These are phyloP conservation scores for Lipomyces sp. DNA, from an alignment of 805 yeast species.

Conservation along the genomic window DNA sequence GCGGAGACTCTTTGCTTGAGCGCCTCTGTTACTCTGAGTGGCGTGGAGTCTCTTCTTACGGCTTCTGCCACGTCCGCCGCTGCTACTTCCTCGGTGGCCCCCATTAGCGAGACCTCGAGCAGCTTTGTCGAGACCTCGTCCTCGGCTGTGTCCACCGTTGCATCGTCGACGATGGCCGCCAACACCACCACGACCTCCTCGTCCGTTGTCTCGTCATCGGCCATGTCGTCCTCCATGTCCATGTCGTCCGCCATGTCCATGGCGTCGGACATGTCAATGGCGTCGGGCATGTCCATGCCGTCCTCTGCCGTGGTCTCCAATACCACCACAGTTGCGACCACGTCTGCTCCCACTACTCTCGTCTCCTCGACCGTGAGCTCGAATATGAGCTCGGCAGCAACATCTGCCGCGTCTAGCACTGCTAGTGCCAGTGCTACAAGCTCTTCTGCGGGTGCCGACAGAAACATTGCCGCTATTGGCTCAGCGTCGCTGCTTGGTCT, in stretches of 20 bases:
- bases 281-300: background rate
- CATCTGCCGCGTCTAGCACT: slow-evolving; percentile 4
- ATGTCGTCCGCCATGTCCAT: background rate
- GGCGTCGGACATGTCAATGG: background rate
- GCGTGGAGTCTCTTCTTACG: slow-evolving; percentile 12
- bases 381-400: background rate
- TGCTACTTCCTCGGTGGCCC: slow-evolving; percentile 2
- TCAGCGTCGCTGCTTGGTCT: slow-evolving; percentile 1
- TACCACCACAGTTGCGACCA: background rate
- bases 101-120: no score
- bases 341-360: background rate
- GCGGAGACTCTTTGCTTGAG: slow-evolving; percentile 22
- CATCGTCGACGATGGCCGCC: slow-evolving; percentile 1
- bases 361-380: slow-evolving; percentile 2
- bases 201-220: background rate
- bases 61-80: slow-evolving; percentile 7
- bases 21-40: slow-evolving; percentile 22
- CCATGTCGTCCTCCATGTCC: background rate
- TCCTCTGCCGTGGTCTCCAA: background rate
- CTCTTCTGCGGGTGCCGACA: background rate
- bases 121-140: background rate
- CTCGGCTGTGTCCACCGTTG: background rate
- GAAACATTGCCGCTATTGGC: background rate
- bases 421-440: slow-evolving; percentile 7
- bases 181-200: background rate